Evolutionary conservation across 768 basidiomycete genomes (phyloP).

Genomic region (Rhodosporidiobolus sp.): DNA sequence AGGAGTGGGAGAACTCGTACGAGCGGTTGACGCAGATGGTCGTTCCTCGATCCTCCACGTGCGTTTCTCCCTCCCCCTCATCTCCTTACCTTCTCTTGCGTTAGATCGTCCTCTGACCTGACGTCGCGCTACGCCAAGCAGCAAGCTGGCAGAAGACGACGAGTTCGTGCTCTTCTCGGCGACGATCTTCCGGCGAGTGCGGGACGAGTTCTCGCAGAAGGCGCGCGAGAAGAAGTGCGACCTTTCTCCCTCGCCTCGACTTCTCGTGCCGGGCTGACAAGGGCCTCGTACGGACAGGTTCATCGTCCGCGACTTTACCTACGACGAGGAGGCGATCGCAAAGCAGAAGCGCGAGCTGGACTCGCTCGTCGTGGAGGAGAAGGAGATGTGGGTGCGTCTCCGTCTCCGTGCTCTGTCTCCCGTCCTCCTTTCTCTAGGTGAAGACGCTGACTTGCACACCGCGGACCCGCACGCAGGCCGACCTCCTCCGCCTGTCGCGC

Average conservation of each 20-base stretch:
- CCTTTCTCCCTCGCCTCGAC: background rate
- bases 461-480: conserved; percentile 60
- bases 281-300: conserved; percentile 57
- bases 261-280: no score
- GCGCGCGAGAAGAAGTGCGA: conserved; percentile 90
- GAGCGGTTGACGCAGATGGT: conserved; percentile 85
- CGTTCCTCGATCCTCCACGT: conserved; percentile 88
- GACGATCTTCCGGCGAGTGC: conserved; percentile 82
- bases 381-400: conserved; percentile 84
- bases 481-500: conserved; percentile 79
- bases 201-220: conserved; percentile 89
- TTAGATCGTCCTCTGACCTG: background rate
- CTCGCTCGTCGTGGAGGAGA: conserved; percentile 77
- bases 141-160: conserved; percentile 74
- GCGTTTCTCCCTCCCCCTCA: conserved; percentile 45
- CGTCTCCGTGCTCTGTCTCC: background rate
- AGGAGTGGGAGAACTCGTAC: conserved; percentile 86
- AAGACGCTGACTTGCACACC: background rate
- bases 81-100: background rate
- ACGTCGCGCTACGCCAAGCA: conserved; percentile 47
- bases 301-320: conserved; percentile 89
- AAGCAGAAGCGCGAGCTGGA: conserved; percentile 79
- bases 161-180: conserved; percentile 82
- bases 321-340: conserved; percentile 72
- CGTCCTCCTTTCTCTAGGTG: background rate